These are phyloP conservation scores for Volvox carteri DNA, from an alignment of 163 green algal species.

Conservation along the genomic window DNA sequence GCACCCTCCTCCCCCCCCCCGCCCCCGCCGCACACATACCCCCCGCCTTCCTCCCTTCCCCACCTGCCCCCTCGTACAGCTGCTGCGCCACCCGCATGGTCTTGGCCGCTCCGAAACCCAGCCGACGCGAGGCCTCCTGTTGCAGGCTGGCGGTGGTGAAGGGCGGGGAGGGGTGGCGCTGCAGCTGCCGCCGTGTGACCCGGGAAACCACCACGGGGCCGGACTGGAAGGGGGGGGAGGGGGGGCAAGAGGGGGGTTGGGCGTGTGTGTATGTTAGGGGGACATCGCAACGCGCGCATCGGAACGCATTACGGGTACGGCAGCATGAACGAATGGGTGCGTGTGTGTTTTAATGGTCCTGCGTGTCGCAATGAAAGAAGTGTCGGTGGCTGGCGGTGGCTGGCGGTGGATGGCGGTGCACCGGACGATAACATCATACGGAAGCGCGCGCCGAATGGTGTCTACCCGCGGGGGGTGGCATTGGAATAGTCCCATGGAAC, in stretches of 20 bases:
- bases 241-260: background rate
- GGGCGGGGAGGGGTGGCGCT: slow-evolving; percentile 78
- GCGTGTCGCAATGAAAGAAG: too few species aligned
- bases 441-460: too few species aligned
- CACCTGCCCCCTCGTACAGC: slow-evolving; percentile 90
- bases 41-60: background rate
- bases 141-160: slow-evolving; percentile 95
- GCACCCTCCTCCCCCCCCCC: background rate
- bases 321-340: too few species aligned
- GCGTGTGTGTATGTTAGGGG: too few species aligned
- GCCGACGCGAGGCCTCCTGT: slow-evolving; percentile 82
- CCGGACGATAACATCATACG: too few species aligned
- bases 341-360: too few species aligned
- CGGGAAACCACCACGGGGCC: slow-evolving; percentile 15
- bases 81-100: slow-evolving; percentile 93
- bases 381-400: too few species aligned
- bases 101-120: slow-evolving; percentile 80
- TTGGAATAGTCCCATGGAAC: too few species aligned
- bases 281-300: too few species aligned
- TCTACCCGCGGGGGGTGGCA: too few species aligned
- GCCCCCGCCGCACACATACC: slow-evolving; percentile 11
- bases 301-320: too few species aligned
- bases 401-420: too few species aligned
- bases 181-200: slow-evolving; percentile 35
- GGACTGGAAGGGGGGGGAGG: slow-evolving; percentile 15